Evolutionary conservation across 2,329 filamentous ascomycete genomes (phyloP).

Genomic region (Lojkania enalia): DNA sequence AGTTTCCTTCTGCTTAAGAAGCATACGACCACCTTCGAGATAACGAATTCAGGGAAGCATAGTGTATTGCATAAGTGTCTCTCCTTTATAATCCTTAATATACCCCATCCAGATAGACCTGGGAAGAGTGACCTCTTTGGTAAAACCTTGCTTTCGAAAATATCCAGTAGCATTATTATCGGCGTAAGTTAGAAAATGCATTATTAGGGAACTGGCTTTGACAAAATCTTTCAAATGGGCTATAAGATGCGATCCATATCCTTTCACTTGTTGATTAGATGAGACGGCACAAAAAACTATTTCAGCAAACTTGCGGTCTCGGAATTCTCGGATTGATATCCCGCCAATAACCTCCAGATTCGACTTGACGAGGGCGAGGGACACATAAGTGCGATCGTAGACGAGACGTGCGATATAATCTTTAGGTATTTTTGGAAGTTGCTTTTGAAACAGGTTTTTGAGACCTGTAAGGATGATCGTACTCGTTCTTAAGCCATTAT

Average conservation of each 20-base stretch:
- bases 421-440: conserved; percentile 98
- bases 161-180: conserved; percentile 99
- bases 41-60: conserved; percentile 97
- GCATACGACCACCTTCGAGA: conserved; percentile 88
- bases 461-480: conserved; percentile 93
- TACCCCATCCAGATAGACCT: conserved; percentile 97
- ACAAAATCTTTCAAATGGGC: conserved; percentile 97
- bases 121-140: conserved; percentile 94
- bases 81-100: conserved; percentile 99
- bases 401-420: conserved; percentile 97
- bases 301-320: conserved; percentile 88
- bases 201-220: conserved; percentile 92
- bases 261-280: conserved; percentile 97
- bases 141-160: conserved; percentile 99
- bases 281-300: conserved; percentile 99
- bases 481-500: conserved; percentile 84
- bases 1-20: conserved; percentile 95
- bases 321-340: conserved; percentile 95
- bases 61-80: conserved; percentile 98
- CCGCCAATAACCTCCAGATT: conserved; percentile 92
- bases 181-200: conserved; percentile 98
- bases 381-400: conserved; percentile 94
- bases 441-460: conserved; percentile 98
- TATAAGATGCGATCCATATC: conserved; percentile 97
- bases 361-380: conserved; percentile 96